A percentile compares a stretch with the other conserved stretches of the same genome.
Conservation (phyloP, 805 yeast species). For the Komagataella kurtzmanii region DNA sequence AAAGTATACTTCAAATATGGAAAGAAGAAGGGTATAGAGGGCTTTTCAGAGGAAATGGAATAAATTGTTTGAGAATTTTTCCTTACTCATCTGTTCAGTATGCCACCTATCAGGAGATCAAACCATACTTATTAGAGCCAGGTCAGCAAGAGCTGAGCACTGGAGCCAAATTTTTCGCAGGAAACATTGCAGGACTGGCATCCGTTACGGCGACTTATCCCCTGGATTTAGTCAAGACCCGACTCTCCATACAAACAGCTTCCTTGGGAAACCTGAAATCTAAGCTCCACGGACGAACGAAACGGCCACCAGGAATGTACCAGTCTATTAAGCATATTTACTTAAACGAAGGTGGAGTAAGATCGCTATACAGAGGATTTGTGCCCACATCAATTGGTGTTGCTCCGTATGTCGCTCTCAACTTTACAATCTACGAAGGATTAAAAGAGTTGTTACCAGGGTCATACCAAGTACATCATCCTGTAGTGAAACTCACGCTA, state of each 20-base stretch:
- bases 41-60: slow-evolving; percentile 77
- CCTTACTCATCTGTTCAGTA: slow-evolving; percentile 95
- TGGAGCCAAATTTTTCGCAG: slow-evolving; percentile 54
- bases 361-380: slow-evolving; percentile 72
- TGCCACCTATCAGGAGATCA: slow-evolving; percentile 61
- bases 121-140: slow-evolving; percentile 15
- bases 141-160: slow-evolving; percentile 28
- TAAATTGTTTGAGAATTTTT: slow-evolving; percentile 79
- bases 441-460: slow-evolving; percentile 42
- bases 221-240: slow-evolving; percentile 78
- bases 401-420: slow-evolving; percentile 91
- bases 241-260: slow-evolving; percentile 85
- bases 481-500: slow-evolving; percentile 46
- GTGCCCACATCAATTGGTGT: slow-evolving; percentile 90
- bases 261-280: slow-evolving; percentile 34
- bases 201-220: slow-evolving; percentile 86
- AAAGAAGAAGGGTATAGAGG: slow-evolving; percentile 89
- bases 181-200: slow-evolving; percentile 68
- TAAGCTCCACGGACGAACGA: slow-evolving; percentile 11
- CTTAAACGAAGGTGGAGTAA: slow-evolving; percentile 66
- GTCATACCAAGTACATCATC: slow-evolving; percentile 9
- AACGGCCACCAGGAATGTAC: slow-evolving; percentile 60
- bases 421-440: slow-evolving; percentile 81
- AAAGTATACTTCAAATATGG: slow-evolving; percentile 70
- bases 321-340: slow-evolving; percentile 46